Conservation (phyloP, 306 rosid genomes). For the Pyrus bretschneideri region DNA sequence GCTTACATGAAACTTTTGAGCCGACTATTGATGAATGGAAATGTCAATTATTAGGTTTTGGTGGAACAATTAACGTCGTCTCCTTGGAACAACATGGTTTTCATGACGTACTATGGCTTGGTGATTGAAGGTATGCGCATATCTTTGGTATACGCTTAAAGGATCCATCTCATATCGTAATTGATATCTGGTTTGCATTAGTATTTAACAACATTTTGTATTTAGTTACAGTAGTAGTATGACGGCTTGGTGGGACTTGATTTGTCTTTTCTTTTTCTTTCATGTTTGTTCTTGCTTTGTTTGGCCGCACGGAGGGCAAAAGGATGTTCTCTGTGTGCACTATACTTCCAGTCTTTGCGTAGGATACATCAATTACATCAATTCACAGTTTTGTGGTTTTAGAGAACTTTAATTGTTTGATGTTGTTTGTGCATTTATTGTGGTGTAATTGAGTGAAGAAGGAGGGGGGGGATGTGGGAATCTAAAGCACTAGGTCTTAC, state of each 20-base stretch:
- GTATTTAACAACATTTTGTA: not conserved
- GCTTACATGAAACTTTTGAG: not conserved
- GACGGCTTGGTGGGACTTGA: not conserved
- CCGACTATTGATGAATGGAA: conserved; percentile 19
- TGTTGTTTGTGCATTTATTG: not conserved
- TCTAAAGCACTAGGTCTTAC: not conserved
- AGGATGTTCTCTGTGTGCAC: not conserved
- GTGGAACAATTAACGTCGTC: conserved; percentile 77
- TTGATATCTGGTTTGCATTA: not conserved
- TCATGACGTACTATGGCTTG: conserved; percentile 87
- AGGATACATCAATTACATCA: not conserved
- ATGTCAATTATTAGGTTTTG: conserved; percentile 48
- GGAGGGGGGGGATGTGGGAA: not conserved
- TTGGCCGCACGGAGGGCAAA: not conserved
- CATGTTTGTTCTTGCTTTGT: not conserved
- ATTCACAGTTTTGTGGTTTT: not conserved
- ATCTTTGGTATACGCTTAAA: not conserved
- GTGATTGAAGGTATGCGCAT: conserved; percentile 68
- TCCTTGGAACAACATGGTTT: conserved; percentile 84
- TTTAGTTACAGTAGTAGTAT: not conserved
- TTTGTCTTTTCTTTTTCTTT: not conserved
- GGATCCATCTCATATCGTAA: not conserved
- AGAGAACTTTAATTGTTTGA: not conserved
- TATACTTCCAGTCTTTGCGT: not conserved
- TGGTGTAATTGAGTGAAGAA: not conserved